A percentile compares a stretch with the other conserved stretches of the same genome.
phyloP scores from a whole-genome alignment of 352 stramenopile species.

The Phytophthora meadii region DNA sequence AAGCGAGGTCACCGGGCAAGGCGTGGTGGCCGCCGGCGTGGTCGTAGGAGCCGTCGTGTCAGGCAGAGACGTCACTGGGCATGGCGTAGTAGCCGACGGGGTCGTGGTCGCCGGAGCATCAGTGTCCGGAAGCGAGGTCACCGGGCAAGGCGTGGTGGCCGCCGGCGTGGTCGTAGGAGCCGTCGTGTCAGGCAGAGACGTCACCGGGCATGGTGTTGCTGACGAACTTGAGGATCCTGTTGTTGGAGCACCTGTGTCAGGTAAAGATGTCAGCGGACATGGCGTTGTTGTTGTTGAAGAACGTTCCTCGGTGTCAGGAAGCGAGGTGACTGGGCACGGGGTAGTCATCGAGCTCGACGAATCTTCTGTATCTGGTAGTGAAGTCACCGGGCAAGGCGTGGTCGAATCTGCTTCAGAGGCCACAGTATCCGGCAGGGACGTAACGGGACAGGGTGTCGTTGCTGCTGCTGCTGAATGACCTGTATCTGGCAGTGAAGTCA shows the following conservation, averaged over 20 bases:
- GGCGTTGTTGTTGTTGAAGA: not conserved
- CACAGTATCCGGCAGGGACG: conserved; percentile 2
- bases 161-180: not conserved
- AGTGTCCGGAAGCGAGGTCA: conserved; percentile 23
- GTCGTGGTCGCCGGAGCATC: not conserved
- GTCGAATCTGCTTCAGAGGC: not conserved
- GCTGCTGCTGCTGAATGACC: not conserved
- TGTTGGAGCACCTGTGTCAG: not conserved
- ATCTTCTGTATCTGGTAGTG: conserved; percentile 7
- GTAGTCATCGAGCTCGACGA: not conserved
- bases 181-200: conserved; percentile 16
- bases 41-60: conserved; percentile 1
- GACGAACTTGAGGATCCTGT: no score
- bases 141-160: conserved; percentile 10
- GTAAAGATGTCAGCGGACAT: conserved; percentile 14
- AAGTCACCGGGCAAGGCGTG: conserved; percentile 20
- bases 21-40: not conserved
- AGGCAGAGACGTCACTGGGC: conserved; percentile 13
- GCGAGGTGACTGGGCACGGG: conserved; percentile 11
- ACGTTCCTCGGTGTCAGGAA: not conserved
- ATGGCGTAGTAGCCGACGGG: conserved; percentile 2
- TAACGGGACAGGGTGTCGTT: not conserved
- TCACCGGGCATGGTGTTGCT: conserved; percentile 7
- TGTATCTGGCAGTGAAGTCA: conserved; percentile 8
- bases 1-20: not conserved